These are phyloP conservation scores for Saccharomycopsis crataegensis DNA, from an alignment of 1,139 yeast genomes.

Conservation along the genomic window DNA sequence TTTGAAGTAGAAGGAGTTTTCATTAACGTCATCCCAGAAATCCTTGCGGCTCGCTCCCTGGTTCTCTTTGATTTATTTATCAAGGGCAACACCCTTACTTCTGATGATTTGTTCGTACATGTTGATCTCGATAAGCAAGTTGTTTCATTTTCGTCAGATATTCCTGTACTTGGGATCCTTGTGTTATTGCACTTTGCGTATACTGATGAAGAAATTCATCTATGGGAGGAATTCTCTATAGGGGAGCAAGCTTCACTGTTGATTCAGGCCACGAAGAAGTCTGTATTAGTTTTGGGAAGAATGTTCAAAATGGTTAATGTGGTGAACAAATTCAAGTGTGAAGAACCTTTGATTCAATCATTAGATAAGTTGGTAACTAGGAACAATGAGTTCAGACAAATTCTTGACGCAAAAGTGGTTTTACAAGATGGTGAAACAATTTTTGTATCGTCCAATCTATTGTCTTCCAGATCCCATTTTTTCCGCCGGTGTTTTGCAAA, in stretches of 20 bases:
- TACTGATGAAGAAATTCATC: conserved; percentile 35
- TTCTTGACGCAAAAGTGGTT: conserved; percentile 22
- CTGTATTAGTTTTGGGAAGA: conserved; percentile 21
- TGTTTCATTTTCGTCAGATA: too few species aligned
- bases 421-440: conserved; percentile 21
- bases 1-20: not conserved
- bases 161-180: conserved; percentile 11
- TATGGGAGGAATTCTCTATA: conserved; percentile 32
- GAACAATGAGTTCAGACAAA: not conserved
- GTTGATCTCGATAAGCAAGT: too few species aligned
- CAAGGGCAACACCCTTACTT: not conserved
- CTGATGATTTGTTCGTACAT: not conserved
- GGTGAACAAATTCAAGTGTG: conserved; percentile 1
- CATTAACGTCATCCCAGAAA: conserved; percentile 1
- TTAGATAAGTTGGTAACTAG: not conserved
- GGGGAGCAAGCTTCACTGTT: conserved; percentile 23
- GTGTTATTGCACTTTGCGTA: conserved; percentile 38
- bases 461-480: conserved; percentile 51
- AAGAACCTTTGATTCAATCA: not conserved
- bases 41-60: conserved; percentile 8
- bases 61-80: conserved; percentile 11
- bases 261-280: conserved; percentile 23
- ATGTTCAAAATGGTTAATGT: not conserved
- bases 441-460: conserved; percentile 33
- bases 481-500: conserved; percentile 35